Evolutionary conservation across 2,329 filamentous ascomycete species (phyloP).

Genomic region (Ceratocystis lukuohia): DNA sequence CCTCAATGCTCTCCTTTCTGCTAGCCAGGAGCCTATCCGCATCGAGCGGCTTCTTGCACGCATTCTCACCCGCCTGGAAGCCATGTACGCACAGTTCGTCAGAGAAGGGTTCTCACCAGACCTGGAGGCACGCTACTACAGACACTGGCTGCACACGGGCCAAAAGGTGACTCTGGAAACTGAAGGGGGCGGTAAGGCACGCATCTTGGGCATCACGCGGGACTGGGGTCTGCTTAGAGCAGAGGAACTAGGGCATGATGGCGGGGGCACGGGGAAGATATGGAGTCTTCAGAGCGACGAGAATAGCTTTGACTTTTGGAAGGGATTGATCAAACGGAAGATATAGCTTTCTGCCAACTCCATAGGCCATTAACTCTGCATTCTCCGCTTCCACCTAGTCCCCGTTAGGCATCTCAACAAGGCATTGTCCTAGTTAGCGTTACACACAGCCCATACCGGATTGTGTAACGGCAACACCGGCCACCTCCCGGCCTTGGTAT

Average conservation of each 20-base stretch:
- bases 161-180: constrained; percentile 63
- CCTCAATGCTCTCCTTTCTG: constrained; percentile 55
- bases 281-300: constrained; percentile 88
- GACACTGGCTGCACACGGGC: constrained; percentile 71
- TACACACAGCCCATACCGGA: too few species aligned
- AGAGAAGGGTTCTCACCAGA: constrained; percentile 57
- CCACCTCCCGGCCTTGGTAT: too few species aligned
- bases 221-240: constrained; percentile 81
- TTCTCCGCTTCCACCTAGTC: too few species aligned
- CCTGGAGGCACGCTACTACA: constrained; percentile 67
- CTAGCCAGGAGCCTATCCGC: constrained; percentile 41
- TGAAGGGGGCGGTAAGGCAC: constrained; percentile 59
- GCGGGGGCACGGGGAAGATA: constrained; percentile 59
- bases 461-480: too few species aligned
- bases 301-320: constrained; percentile 98
- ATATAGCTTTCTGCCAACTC: constrained; percentile 30
- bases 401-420: too few species aligned
- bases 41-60: constrained; percentile 71
- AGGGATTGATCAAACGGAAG: constrained; percentile 72
- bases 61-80: constrained; percentile 65
- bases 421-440: too few species aligned
- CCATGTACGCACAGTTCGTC: constrained; percentile 62
- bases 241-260: constrained; percentile 65
- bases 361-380: too few species aligned
- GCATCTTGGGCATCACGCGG: constrained; percentile 74